Evolutionary conservation across 345 rosid species (phyloP), one percentile per base, ranked within the genome.

Genomic region (Eucalyptus pumila): DNA sequence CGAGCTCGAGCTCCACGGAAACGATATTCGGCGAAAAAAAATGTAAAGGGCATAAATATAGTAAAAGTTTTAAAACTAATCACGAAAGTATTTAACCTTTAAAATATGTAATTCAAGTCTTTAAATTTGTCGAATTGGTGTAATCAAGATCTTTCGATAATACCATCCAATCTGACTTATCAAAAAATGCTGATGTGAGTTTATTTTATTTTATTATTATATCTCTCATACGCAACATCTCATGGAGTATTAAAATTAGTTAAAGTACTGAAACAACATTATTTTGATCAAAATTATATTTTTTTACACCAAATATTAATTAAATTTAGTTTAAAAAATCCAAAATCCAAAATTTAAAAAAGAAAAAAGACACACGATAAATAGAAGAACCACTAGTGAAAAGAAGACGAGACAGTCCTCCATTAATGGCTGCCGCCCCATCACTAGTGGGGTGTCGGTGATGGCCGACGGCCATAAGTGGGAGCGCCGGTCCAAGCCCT

Each of bases 61-160:
- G 13, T 24, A 56, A 56, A 24, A 56, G 0, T 56, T 56, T 56
- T 23, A 24, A 24, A 56, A 2, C 13, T 56, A 9, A 26, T 56
- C 3, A 26, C 6, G 21, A 56, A 24, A 10, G 14, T 24, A 50
- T 50, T 50, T 50, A 50, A 50, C 1, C 5, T 56, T 24, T 5
- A 4, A 56, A 56, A 24, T 24, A 24, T 9, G 3, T 10, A 56
- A 56, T 56, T 56, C 6, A 24, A 56, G 2, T 56, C 6, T 2
- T 23, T 1, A 10, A 24, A 56, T 3, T 56, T 9, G 0, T 24
- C 6, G 0, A 56, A 9, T 26, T 24, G 0, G 12, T 56, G 3
- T 24, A 5, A 56, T 56, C 6, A 5, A 24, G 1, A 23, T 26
- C 14, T 24, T 56, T 0, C 0, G 0, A 0, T 56, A 26, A 56